Evolutionary conservation across 2,329 filamentous ascomycete species (phyloP).

Genomic region (Colletotrichum gigasporum): DNA sequence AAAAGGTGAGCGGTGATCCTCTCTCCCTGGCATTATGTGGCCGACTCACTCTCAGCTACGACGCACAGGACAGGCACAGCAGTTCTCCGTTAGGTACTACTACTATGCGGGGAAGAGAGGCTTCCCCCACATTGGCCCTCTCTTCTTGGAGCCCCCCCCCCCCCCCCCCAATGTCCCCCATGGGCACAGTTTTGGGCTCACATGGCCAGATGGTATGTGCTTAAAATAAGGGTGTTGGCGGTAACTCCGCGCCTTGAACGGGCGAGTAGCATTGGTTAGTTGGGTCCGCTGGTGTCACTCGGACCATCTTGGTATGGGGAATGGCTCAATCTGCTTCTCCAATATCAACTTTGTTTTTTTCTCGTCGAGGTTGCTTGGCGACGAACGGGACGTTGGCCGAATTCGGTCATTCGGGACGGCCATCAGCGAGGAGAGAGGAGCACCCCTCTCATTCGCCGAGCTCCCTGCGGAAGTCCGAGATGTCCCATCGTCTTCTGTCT

Average conservation of each 20-base stretch:
- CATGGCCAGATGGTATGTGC: constrained; percentile 14
- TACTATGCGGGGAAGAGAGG: constrained; percentile 30
- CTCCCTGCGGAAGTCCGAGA: constrained; percentile 1
- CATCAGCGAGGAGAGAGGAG: constrained; percentile 1
- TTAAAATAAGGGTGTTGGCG: constrained; percentile 21
- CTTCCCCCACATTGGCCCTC: background rate
- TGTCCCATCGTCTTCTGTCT: background rate
- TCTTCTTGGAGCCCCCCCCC: background rate
- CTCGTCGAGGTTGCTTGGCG: constrained; percentile 16
- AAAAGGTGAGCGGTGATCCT: background rate
- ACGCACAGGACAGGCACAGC: background rate
- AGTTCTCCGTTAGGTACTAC: no score
- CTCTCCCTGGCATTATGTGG: background rate
- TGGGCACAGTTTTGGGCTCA: constrained; percentile 12
- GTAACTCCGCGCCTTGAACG: constrained; percentile 12
- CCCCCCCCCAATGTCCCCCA: no score
- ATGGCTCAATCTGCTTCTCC: background rate
- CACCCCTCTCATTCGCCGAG: constrained; percentile 16
- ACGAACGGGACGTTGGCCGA: background rate
- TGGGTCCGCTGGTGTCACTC: background rate
- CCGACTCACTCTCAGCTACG: background rate
- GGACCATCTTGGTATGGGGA: background rate
- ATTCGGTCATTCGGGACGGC: constrained; percentile 20
- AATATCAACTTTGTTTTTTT: background rate
- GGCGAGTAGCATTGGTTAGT: background rate